Evolutionary conservation across 2,329 filamentous ascomycete species (phyloP), one percentile per base, ranked within the genome.

Genomic region (Cytospora chrysosperma): DNA sequence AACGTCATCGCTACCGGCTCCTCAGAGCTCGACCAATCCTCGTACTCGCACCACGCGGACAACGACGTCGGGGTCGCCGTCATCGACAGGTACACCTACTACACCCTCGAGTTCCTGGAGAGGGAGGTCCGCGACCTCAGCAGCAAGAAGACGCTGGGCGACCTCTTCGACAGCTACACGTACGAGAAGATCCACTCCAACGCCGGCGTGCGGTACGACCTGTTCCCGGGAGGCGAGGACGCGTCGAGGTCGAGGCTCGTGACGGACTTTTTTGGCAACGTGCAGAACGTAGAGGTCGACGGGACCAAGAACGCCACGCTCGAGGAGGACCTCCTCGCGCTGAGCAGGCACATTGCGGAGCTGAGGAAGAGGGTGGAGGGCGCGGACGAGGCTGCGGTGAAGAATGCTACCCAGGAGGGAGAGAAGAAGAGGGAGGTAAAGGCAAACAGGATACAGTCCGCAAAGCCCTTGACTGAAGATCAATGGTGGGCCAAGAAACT

Each of bases 1-100:
- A 98, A 98, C 73, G 97, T 99, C 71, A 93, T 99, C 72, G 95
- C 95, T 0, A 99, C 96, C 0, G 95, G 95, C n/a, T 96, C 92
- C 34, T 96, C 91, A 3, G 93, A 95, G 75, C 89, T 98, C 66
- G 94, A 98, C 74, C 92, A 99, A 76, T 97, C 92, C 6, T 96
- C 91, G 0, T 99, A 99, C 78, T 96, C 92, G 1, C 95, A 99
- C 78, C 95, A 99, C 75, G 95, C 95, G 62, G 95, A 99, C 77
- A 96, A 94, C 76, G 95, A 99, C 73, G 93, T 99, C 37, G 95
- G 95, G 40, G 95, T 99, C 27, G 95, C 95, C 34, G 95, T 99
- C 68, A 99, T 99, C 74, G 95, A 99, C 76, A 89, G 95, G 66
- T 99, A 96, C 82, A 99, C 95, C 8, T 99, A 98, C 78, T 98